Evolutionary conservation across 1,284 basidiomycete species (phyloP).

Genomic region (Ustilago shanxiensis): DNA sequence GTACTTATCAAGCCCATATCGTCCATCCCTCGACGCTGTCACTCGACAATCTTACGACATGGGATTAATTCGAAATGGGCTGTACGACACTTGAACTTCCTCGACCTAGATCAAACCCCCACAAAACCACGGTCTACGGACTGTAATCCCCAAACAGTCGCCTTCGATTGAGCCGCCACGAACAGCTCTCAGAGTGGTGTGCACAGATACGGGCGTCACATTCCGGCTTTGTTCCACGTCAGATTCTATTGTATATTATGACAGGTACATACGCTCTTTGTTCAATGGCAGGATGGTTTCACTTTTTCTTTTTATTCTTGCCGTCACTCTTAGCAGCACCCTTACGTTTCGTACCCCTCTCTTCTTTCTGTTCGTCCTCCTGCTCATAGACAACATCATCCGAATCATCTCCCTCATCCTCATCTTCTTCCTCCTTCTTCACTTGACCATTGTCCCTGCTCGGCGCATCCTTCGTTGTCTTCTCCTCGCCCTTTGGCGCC

Average conservation of each 20-base stretch:
- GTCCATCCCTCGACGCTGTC: constrained; percentile 11
- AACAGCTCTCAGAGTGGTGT: constrained; percentile 43
- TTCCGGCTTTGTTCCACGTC: neutral
- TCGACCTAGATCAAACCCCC: constrained; percentile 23
- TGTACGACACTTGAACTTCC: constrained; percentile 3
- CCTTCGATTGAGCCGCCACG: constrained; percentile 55
- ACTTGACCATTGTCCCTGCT: neutral
- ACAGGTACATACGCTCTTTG: too few relatives aligned
- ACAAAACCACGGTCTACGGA: constrained; percentile 5
- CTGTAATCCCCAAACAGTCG: constrained; percentile 17
- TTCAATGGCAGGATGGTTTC: constrained; percentile 8
- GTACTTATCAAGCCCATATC: neutral
- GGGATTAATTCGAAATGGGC: neutral
- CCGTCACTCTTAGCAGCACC: constrained; percentile 5
- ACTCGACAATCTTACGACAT: constrained; percentile 7
- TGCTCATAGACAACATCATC: constrained; percentile 39
- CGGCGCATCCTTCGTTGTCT: constrained; percentile 29
- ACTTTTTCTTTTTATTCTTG: constrained; percentile 34
- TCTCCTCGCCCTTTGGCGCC: constrained; percentile 32
- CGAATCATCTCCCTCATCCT: constrained; percentile 29
- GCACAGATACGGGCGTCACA: constrained; percentile 60
- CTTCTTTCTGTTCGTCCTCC: constrained; percentile 39
- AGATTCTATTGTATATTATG: too few relatives aligned
- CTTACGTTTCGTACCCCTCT: constrained; percentile 34
- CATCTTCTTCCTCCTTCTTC: constrained; percentile 25